phyloP scores from a whole-genome alignment of 2,329 filamentous ascomycete species.

The Pyrenophora tritici-repentis region DNA sequence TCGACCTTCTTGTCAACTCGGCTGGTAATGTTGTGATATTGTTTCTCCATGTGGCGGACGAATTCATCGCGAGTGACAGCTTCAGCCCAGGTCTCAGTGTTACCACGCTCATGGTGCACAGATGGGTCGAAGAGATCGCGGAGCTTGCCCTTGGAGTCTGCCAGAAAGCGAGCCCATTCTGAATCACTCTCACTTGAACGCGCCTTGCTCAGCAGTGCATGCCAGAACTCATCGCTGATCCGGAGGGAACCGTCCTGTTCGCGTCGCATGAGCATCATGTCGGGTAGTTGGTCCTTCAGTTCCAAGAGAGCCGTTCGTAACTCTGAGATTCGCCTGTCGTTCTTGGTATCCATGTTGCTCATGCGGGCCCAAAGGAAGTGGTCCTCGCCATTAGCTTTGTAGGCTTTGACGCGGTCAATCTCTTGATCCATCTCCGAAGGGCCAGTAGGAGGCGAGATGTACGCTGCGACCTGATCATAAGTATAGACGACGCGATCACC shows the following conservation, averaged over 20 bases:
- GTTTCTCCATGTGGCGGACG: conserved; percentile 40
- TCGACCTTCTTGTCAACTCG: conserved; percentile 34
- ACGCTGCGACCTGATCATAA: conserved; percentile 18
- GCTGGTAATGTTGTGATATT: conserved; percentile 25
- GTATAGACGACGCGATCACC: conserved; percentile 21
- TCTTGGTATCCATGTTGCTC: conserved; percentile 17
- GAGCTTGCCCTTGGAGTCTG: conserved; percentile 54
- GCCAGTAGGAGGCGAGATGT: conserved; percentile 23
- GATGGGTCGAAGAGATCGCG: conserved; percentile 30
- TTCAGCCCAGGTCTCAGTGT: conserved; percentile 12
- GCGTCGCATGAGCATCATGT: conserved; percentile 60
- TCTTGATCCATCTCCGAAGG: neutral
- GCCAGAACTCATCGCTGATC: conserved; percentile 68
- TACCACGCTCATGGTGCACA: conserved; percentile 4
- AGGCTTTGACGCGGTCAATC: neutral
- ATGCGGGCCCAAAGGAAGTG: conserved; percentile 26
- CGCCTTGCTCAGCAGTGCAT: conserved; percentile 64
- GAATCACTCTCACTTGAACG: conserved; percentile 50
- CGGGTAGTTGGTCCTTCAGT: conserved; percentile 54
- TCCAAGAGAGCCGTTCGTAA: conserved; percentile 22
- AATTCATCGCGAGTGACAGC: conserved; percentile 58
- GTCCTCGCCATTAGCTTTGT: conserved; percentile 16
- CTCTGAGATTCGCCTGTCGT: conserved; percentile 16
- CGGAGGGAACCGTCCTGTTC: conserved; percentile 58
- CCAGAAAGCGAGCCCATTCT: conserved; percentile 60